Percentiles rank a stretch among this genome's conserved stretches.
phyloP scores from a whole-genome alignment of 2,329 filamentous ascomycete genomes.

The Aspergillus floridensis region DNA sequence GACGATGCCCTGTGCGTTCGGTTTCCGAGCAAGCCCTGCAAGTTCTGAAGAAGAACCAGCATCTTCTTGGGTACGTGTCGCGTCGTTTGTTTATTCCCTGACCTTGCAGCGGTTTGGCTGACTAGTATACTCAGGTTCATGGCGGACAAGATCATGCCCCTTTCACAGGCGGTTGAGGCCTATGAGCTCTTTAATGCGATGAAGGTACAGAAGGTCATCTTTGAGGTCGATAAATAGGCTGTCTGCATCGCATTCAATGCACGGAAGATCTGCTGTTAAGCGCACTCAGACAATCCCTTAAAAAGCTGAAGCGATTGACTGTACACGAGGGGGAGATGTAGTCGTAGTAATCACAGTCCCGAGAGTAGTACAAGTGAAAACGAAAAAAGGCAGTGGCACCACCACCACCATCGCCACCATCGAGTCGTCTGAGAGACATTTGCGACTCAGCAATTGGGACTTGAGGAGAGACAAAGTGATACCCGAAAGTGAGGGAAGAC shows the following conservation, averaged over 20 bases:
- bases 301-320: background rate
- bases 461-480: background rate
- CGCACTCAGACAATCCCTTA: background rate
- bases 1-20: constrained; percentile 70
- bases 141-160: constrained; percentile 71
- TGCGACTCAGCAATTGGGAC: background rate
- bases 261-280: background rate
- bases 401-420: background rate
- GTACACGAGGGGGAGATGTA: background rate
- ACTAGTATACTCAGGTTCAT: constrained; percentile 58
- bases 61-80: constrained; percentile 60
- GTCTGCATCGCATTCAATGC: background rate
- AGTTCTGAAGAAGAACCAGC: constrained; percentile 64
- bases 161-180: constrained; percentile 63
- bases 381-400: background rate
- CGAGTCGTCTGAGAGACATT: background rate
- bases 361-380: background rate
- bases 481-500: too few species aligned
- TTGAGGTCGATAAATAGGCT: constrained; percentile 48
- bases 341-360: background rate
- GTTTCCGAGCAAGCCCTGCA: constrained; percentile 66
- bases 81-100: background rate
- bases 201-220: constrained; percentile 72
- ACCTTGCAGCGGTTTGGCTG: constrained; percentile 18
- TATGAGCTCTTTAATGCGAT: constrained; percentile 71